A percentile compares a stretch with the other conserved stretches of the same genome.
Evolutionary conservation across 345 rosid species (phyloP).

Genomic region (Hypericum perforatum): DNA sequence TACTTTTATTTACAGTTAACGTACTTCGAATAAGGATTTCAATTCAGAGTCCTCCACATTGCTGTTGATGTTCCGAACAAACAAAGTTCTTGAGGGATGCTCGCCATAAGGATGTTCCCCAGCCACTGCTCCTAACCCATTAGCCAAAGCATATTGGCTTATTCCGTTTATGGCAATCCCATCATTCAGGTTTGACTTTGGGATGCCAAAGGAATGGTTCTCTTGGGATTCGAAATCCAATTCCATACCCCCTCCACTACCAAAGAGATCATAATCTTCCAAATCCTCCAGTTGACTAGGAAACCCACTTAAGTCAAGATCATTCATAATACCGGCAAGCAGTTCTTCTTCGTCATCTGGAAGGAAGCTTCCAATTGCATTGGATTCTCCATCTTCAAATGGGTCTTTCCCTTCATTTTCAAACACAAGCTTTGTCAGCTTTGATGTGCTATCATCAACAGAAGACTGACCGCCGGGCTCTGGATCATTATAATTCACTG

Average conservation of each 20-base stretch:
- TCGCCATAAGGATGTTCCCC: conserved; percentile 77
- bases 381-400: conserved; percentile 31
- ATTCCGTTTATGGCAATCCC: conserved; percentile 32
- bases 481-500: conserved; percentile 39
- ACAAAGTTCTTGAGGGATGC: conserved; percentile 74
- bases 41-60: conserved; percentile 63
- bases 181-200: conserved; percentile 40
- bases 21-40: conserved; percentile 54
- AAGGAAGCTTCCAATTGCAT: conserved; percentile 36
- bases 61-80: conserved; percentile 69
- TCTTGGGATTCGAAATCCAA: conserved; percentile 44
- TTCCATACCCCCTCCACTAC: conserved; percentile 73
- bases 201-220: conserved; percentile 30
- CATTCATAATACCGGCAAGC: conserved; percentile 59
- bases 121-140: conserved; percentile 51
- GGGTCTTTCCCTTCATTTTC: conserved; percentile 18
- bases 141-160: conserved; percentile 35
- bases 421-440: conserved; percentile 20
- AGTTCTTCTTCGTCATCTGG: conserved; percentile 67
- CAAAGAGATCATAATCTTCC: conserved; percentile 63
- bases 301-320: conserved; percentile 47
- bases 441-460: conserved; percentile 29
- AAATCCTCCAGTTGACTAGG: conserved; percentile 52
- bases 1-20: neutral
- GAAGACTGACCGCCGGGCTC: conserved; percentile 23